Evolutionary conservation across 2,329 filamentous ascomycete genomes (phyloP).

Genomic region (Epichloe coenophiala): DNA sequence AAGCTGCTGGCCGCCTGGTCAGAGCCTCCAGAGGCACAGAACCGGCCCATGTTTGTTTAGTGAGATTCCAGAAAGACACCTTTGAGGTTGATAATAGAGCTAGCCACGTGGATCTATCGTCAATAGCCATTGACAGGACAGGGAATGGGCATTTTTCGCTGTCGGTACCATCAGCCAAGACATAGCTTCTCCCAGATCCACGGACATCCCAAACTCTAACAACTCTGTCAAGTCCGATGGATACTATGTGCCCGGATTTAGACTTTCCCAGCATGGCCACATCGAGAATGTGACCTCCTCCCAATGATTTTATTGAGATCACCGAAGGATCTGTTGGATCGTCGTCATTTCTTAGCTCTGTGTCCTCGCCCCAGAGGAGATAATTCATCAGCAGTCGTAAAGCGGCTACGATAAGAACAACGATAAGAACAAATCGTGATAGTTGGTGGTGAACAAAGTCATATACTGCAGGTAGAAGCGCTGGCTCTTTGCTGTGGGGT

Average conservation of each 20-base stretch:
- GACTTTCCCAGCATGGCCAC: conserved; percentile 51
- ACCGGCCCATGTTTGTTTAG: conserved; percentile 41
- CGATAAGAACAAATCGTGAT: conserved; percentile 44
- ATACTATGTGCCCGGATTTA: conserved; percentile 50
- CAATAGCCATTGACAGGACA: conserved; percentile 49
- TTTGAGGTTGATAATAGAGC: conserved; percentile 44
- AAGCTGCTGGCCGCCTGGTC: conserved; percentile 45
- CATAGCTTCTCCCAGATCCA: conserved; percentile 27
- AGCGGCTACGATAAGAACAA: conserved; percentile 48
- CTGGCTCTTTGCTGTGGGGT: conserved; percentile 28
- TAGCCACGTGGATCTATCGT: conserved; percentile 50
- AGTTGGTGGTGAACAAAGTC: conserved; percentile 53
- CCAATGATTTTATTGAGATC: conserved; percentile 46
- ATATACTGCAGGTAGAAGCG: conserved; percentile 31
- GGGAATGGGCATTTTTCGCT: conserved; percentile 33
- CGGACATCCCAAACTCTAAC: conserved; percentile 54
- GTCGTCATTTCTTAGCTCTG: conserved; percentile 28
- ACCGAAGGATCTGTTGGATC: conserved; percentile 32
- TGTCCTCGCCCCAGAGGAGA: conserved; percentile 52
- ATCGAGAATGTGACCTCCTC: conserved; percentile 53
- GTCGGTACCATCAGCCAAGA: conserved; percentile 26
- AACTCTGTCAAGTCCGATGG: conserved; percentile 55
- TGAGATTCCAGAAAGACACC: conserved; percentile 51
- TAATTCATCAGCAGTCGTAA: conserved; percentile 63
- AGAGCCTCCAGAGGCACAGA: conserved; percentile 34